Percentiles rank a stretch among this genome's conserved stretches.
These are phyloP conservation scores for Tephrocybe sp. DNA, from an alignment of 768 basidiomycete species.

Conservation along the genomic window DNA sequence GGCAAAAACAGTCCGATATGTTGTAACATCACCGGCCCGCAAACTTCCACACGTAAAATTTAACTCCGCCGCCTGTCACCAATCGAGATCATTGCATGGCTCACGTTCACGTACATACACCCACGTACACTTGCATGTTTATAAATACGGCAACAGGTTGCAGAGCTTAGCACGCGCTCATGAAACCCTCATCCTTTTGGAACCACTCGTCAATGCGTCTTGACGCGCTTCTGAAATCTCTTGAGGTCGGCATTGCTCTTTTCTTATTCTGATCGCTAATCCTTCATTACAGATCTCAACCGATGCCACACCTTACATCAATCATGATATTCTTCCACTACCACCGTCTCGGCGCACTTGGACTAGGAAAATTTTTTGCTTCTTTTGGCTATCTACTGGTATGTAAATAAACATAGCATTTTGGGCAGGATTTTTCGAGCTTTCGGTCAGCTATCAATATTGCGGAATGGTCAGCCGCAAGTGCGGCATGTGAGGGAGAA, in stretches of 20 bases:
- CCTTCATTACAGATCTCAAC: constrained; percentile 20
- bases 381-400: constrained; percentile 33
- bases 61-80: no score
- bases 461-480: constrained; percentile 31
- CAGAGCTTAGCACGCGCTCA: neutral
- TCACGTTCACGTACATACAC: no score
- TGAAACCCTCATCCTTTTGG: neutral
- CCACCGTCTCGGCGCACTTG: constrained; percentile 27
- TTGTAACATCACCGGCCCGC: no score
- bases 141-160: neutral
- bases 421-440: neutral
- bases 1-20: no score
- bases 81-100: no score
- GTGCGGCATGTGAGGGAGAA: constrained; percentile 23
- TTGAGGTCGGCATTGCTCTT: neutral
- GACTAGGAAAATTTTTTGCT: constrained; percentile 26
- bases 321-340: constrained; percentile 28
- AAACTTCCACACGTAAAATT: no score
- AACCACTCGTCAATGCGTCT: neutral
- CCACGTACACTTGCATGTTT: neutral
- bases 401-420: neutral
- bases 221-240: neutral
- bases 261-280: neutral
- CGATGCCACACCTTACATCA: constrained; percentile 27
- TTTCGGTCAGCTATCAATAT: constrained; percentile 27